Evolutionary conservation across 2,329 filamentous ascomycete species (phyloP), one percentile per base, ranked within the genome.

Genomic region (Epichloe festucae): DNA sequence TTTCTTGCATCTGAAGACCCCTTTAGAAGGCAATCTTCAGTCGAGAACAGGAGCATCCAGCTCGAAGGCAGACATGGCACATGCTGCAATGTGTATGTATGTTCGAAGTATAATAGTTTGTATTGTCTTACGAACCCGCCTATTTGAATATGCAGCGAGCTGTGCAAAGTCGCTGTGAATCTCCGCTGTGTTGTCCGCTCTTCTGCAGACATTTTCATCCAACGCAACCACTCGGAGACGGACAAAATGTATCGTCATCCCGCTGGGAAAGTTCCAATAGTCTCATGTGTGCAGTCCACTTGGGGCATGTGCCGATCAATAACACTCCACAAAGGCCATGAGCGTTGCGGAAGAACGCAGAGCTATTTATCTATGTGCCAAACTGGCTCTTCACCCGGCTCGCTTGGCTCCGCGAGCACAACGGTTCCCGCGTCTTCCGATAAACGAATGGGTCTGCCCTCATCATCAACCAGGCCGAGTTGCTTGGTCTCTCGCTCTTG

Each of bases 381-480:
- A 4, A 51, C 21, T 10, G 49, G 49, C 27, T 49, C 19, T 19
- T 53, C 49, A 12, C 38, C 49, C 10, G 52, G 49, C 8, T 43
- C 35, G 15, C 17, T 39, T 41, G 52, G 52, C 23, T 53, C 40
- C 15, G 45, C 45, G 5, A 52, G 53, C 19, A 48, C 50, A n/a
- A 52, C 11, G 5, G 31, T 38, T 10, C 27, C 39, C 12, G 36
- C 23, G 4, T 45, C 44, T 15, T 34, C 15, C 14, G 17, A 45
- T 21, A 45, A 34, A 5, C 43, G 43, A 21, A 51, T 27, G 2
- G 35, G 50, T 15, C 46, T 48, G 12, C 53, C 53, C 36, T 53
- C 41, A n/a, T 54, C 49, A 35, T 54, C 53, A n/a, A 56, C 54
- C 35, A 52, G 45, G 34, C 50, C 43, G 35, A 56, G 51, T 5